Conservation (phyloP, 495 filamentous ascomycete genomes). For the Penicillium fimorum region DNA sequence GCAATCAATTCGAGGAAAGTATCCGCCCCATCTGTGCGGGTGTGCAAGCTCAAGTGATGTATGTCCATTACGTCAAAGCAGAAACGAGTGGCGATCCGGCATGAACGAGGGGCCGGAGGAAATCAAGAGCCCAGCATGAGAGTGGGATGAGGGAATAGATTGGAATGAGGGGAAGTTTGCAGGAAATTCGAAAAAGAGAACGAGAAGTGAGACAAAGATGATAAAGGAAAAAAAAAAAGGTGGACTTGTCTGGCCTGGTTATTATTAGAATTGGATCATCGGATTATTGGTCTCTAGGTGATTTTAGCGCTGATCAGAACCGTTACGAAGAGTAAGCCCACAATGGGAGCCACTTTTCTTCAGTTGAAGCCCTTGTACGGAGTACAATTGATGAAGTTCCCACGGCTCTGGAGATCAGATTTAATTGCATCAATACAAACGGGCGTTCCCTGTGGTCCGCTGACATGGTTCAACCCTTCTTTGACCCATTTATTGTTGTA, state of each 20-base stretch:
- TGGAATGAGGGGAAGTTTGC: not conserved
- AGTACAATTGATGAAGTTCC: not conserved
- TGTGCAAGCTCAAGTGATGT: constrained; percentile 27
- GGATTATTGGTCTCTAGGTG: not conserved
- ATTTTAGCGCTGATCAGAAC: constrained; percentile 2
- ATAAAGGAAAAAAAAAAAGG: constrained; percentile 3
- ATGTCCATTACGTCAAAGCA: constrained; percentile 30
- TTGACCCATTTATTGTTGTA: not conserved
- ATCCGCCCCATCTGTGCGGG: constrained; percentile 25
- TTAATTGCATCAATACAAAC: not conserved
- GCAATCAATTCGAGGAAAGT: constrained; percentile 48
- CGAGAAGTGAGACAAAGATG: constrained; percentile 6
- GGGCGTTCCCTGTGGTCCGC: not conserved
- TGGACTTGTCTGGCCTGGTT: constrained; percentile 4
- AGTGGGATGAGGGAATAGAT: not conserved
- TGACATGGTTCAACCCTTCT: not conserved
- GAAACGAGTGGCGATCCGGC: constrained; percentile 21
- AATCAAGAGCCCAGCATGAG: constrained; percentile 6
- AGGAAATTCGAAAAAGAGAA: not conserved
- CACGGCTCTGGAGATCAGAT: not conserved
- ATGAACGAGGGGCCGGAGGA: constrained; percentile 21
- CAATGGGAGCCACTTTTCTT: constrained; percentile 2
- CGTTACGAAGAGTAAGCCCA: not conserved
- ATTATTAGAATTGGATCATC: constrained; percentile 8
- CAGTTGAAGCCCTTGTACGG: not conserved